Evolutionary conservation across 1,284 basidiomycete genomes (phyloP), one percentile per base, ranked within the genome.

Genomic region (Malassezia globosa): DNA sequence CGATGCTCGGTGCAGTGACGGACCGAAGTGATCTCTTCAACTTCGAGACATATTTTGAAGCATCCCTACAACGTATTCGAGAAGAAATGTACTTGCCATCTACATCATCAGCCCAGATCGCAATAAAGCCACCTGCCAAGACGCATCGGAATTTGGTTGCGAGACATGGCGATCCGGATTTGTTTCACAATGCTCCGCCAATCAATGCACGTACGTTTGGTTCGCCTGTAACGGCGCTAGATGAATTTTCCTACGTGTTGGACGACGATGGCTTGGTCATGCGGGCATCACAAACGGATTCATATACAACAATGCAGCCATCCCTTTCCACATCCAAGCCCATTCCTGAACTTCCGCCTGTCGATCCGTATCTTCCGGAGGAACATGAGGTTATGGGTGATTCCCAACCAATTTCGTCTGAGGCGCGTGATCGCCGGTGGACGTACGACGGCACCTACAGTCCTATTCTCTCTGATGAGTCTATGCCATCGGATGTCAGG

Each of bases 191-290:
- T 25, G 34, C 37, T 23, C 37, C 31, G 21, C 45, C 43, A 5
- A 35, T 37, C 21, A 44, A 19, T 18, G 21, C n/a, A 4, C 22
- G 37, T 6, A 33, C 37, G n/a, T 18, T 29, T 10, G 27, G 25
- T 16, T 51, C 49, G 18, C 50, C 50, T 13, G 27, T 47, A 13
- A 46, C 37, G 29, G 22, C 25, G 4, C 26, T 52, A 13, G 27
- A 47, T 23, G 50, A 52, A 37, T 52, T 52, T 23, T 27, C 33
- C n/a, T 52, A 52, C 18, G 36, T 52, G 2, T 19, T 52, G 44
- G 44, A 52, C 45, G 25, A 38, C 10, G 21, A 49, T 19, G 37
- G 29, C n/a, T 25, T 27, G 22, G 22, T 23, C 5, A 31, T 44
- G 3, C 22, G 26, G n/a, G 29, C 42, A 31, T 37, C 48, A 29